Conservation (phyloP, 371 early-diverging fungal genomes). For the Rozella allomycis region DNA sequence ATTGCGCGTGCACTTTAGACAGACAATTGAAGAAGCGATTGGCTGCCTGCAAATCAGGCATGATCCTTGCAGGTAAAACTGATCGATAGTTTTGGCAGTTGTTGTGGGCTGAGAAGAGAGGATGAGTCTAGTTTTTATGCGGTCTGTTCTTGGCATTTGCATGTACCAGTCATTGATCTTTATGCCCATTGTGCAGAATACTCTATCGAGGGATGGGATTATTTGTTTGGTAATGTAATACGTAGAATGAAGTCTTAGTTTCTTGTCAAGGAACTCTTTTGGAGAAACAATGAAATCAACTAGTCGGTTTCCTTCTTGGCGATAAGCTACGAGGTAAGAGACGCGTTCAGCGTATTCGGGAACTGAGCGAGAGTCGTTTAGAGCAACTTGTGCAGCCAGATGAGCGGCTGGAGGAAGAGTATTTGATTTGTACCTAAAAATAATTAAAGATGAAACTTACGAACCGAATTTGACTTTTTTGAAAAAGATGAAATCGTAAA, state of each 20-base stretch:
- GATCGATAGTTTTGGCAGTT: no score
- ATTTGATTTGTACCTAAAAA: constrained; percentile 3
- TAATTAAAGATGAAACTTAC: constrained; percentile 19
- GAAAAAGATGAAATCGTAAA: constrained; percentile 60
- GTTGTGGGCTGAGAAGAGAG: no score
- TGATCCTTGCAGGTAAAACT: no score
- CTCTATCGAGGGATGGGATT: constrained; percentile 49
- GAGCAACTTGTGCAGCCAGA: constrained; percentile 39
- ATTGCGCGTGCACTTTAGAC: no score
- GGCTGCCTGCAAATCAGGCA: no score
- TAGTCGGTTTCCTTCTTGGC: constrained; percentile 37
- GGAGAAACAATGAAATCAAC: constrained; percentile 49
- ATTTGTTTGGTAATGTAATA: constrained; percentile 68
- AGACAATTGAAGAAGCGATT: no score
- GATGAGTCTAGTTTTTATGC: no score
- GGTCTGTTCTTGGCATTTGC: no score
- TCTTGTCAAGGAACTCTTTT: constrained; percentile 22
- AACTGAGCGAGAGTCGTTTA: constrained; percentile 39
- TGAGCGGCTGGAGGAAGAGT: constrained; percentile 47
- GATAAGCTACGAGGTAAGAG: constrained; percentile 56
- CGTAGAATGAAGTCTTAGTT: constrained; percentile 37
- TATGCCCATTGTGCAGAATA: no score
- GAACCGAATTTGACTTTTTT: constrained; percentile 54
- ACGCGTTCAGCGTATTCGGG: constrained; percentile 71
- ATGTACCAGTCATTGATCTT: no score